Percentiles rank a stretch among this genome's conserved stretches.
Evolutionary conservation across 2,329 filamentous ascomycete species (phyloP).

Genomic region (Aspergillus fumigatus): DNA sequence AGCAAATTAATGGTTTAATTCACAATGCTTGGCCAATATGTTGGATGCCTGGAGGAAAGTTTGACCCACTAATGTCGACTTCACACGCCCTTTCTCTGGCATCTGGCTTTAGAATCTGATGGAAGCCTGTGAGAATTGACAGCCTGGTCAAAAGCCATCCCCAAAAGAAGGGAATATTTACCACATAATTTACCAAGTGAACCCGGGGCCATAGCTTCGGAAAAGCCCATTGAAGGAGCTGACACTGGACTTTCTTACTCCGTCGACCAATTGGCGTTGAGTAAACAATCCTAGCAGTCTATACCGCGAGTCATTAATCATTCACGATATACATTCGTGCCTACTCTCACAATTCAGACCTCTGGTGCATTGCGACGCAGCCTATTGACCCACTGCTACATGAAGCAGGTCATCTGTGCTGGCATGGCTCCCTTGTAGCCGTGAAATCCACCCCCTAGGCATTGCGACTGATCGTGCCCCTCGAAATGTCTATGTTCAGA

Average conservation of each 20-base stretch:
- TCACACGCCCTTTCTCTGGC: constrained; percentile 24
- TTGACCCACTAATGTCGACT: constrained; percentile 1
- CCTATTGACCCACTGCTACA: background rate
- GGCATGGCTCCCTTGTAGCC: constrained; percentile 1
- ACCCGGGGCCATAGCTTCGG: constrained; percentile 2
- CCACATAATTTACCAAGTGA: constrained; percentile 6
- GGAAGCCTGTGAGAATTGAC: constrained; percentile 21
- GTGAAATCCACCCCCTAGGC: background rate
- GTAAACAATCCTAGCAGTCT: background rate
- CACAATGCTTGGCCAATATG: background rate
- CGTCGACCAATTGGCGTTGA: background rate
- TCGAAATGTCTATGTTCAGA: constrained; percentile 39
- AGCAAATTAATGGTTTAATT: background rate
- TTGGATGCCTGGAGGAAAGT: background rate
- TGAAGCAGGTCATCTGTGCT: constrained; percentile 1
- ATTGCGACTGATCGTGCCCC: background rate
- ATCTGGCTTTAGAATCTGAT: constrained; percentile 29
- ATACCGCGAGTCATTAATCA: background rate
- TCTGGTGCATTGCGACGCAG: background rate
- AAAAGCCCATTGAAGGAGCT: background rate
- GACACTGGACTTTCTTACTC: background rate
- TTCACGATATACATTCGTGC: background rate
- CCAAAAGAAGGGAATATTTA: constrained; percentile 14
- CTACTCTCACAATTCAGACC: background rate
- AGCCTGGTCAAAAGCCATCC: constrained; percentile 4